Conservation (phyloP, 164 flowering plant species). For the Litsea cubeba region DNA sequence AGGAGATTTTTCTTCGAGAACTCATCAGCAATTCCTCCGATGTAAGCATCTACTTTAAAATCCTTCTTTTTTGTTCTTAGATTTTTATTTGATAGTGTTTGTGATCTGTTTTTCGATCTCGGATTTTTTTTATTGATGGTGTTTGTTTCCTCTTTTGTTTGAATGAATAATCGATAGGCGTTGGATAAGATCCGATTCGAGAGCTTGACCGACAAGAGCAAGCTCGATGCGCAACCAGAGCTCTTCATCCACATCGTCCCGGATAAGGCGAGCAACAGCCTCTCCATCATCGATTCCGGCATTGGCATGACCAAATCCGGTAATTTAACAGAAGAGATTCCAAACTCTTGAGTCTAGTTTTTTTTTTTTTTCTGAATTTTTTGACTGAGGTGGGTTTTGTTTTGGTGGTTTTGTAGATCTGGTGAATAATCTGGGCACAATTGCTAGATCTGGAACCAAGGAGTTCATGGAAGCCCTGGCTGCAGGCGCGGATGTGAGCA, state of each 20-base stretch:
- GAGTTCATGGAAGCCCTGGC: conserved; percentile 53
- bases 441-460: conserved; percentile 54
- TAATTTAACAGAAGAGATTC: neutral
- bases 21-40: conserved; percentile 84
- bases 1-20: conserved; percentile 81
- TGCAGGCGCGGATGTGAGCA: conserved; percentile 52
- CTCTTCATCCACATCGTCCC: conserved; percentile 17
- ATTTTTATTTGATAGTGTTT: too few species aligned
- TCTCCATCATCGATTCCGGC: conserved; percentile 19
- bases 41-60: neutral
- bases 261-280: conserved; percentile 15
- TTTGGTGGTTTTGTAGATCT: conserved; percentile 20
- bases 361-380: too few species aligned
- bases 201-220: conserved; percentile 40
- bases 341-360: neutral
- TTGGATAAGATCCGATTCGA: conserved; percentile 46
- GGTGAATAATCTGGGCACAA: conserved; percentile 53
- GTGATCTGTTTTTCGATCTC: too few species aligned
- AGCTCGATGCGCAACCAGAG: conserved; percentile 26
- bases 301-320: conserved; percentile 23
- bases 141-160: too few species aligned
- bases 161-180: conserved; percentile 14
- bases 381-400: neutral
- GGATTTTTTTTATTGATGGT: too few species aligned
- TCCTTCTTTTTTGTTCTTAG: too few species aligned